Base-by-base conservation (phyloP, 202 grass and related monocot species). In the Sporobolus alterniflorus region DNA sequence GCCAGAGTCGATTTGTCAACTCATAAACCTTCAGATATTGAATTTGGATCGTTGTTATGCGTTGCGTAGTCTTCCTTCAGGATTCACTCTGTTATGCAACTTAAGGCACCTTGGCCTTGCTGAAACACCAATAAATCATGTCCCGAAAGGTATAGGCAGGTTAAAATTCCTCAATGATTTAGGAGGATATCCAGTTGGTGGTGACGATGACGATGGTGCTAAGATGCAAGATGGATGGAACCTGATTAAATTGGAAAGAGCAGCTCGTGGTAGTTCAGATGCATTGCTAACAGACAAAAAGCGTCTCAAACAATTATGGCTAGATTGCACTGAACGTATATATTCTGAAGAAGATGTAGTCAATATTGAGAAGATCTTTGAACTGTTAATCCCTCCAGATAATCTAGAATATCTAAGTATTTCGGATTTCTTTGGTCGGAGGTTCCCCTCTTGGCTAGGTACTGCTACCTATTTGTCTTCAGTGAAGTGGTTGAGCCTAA, bases 21-120 rank as follows among this genome's bases (percentile, higher is more conserved):
- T 85, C 7, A 69, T 1, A 60, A 78, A 69, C 39, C 52, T 85
- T 43, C 51, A 69, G 17, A 70, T 71, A 9, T 68, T 85, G 18
- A 79, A 51, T 3, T 36, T 72, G 22, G 0, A 0, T 0, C 0
- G 1, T 2, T 85, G 83, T 49, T 6, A 30, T 2, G 2, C 1
- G 71, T 50, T 87, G 20, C 31, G 44, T 8, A n/a, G 4, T 11
- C 71, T 88, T 82, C 78, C 78, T 18, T 59, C 28, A 3, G 50
- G 39, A 67, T 24, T 74, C 76, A 81, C 55, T 62, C 21, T 11
- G 1, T 29, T 84, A 3, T 30, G 20, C 51, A 75, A 39, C 36
- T 29, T 84, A 20, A 84, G 81, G 6, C 30, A 25, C 9, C 57
- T 84, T 7, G 57, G 30, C 30, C 26, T 84, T 50, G 0, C 0